Evolutionary conservation across 2,329 filamentous ascomycete species (phyloP), one percentile per base, ranked within the genome.

Genomic region (Neodidymelliopsis sp.): DNA sequence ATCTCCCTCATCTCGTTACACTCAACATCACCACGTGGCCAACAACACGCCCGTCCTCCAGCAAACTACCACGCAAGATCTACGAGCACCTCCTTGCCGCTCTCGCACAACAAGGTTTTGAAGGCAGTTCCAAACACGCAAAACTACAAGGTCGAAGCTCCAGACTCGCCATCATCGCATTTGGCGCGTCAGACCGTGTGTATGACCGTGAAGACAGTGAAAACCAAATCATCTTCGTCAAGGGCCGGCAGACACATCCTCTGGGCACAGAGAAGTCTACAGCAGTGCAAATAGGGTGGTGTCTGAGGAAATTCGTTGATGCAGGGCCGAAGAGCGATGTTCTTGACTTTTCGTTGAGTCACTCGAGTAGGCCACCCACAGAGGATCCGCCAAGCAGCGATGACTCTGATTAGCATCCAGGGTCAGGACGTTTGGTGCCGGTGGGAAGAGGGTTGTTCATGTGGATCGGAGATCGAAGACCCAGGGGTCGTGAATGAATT

Each of bases 1-100:
- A 74, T 13, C 62, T 80, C 10, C 60, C 65, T 8, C 59, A 74
- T 23, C 65, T 80, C 7, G 67, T 75, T 4, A 79, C 77, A 0
- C 62, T 80, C 13, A 77, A 80, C 50, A 75, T 80, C 53, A 77
- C 75, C 0, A 77, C 74, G 4, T 80, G 77, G 75, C 78, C 78
- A 4, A 77, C 59, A 16, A 77, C 76, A 53, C 70, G 65, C 28
- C 74, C 74, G 2, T 73, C 68, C 3, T 70, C 73, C 33, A 64
- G 60, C 6, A 66, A 73, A 22, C 63, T 79, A 4, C 74, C 76
- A 0, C 70, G 74, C 27, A 69, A 72, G 44, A 66, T 77, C 11
- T 80, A 79, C 57, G 75, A 79, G 54, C 70, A 73, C 33, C 64
- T 79, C 6, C 70, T 80, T n/a, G 68, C 72, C 31, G 64, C 66